A percentile compares a stretch with the other conserved stretches of the same genome.
phyloP scores from a whole-genome alignment of 805 yeast genomes.

The Saccharomyces jurei region DNA sequence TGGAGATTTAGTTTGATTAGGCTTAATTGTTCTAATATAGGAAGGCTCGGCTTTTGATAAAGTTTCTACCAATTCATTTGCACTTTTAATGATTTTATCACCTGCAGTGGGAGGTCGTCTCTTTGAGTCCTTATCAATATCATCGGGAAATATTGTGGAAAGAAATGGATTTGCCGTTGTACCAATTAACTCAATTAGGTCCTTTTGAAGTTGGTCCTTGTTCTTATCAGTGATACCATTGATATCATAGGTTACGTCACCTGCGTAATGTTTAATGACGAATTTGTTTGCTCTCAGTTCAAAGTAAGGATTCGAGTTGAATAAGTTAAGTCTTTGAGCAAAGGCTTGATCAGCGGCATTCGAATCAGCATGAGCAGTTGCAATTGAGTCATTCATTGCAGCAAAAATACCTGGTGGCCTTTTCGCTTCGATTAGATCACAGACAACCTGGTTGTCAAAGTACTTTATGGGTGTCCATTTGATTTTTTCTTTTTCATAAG shows the following conservation, averaged over 20 bases:
- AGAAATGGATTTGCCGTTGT: slow-evolving; percentile 65
- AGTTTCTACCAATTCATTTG: slow-evolving; percentile 83
- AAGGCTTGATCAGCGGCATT: slow-evolving; percentile 94
- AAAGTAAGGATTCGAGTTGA: slow-evolving; percentile 75
- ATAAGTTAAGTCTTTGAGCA: slow-evolving; percentile 82
- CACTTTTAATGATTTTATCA: slow-evolving; percentile 87
- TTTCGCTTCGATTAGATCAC: slow-evolving; percentile 88
- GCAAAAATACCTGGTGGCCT: slow-evolving; percentile 97
- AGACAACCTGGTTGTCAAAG: slow-evolving; percentile 91
- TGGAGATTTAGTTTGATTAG: slow-evolving; percentile 88
- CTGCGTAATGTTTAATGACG: slow-evolving; percentile 92
- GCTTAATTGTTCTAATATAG: slow-evolving; percentile 94
- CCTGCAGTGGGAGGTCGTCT: slow-evolving; percentile 94
- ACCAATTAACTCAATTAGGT: slow-evolving; percentile 68
- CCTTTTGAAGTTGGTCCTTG: slow-evolving; percentile 87
- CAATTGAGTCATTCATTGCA: slow-evolving; percentile 91
- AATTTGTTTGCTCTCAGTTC: slow-evolving; percentile 84
- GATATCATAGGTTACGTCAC: slow-evolving; percentile 92
- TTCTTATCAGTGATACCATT: slow-evolving; percentile 91
- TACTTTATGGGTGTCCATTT: slow-evolving; percentile 96
- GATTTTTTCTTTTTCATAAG: slow-evolving; percentile 89
- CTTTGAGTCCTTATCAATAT: slow-evolving; percentile 57
- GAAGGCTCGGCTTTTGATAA: slow-evolving; percentile 89
- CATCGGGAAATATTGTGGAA: slow-evolving; percentile 50
- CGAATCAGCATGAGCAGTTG: slow-evolving; percentile 97